Evolutionary conservation across 805 yeast species (phyloP), one percentile per base, ranked within the genome.

Genomic region (Yarrowia divulgata): DNA sequence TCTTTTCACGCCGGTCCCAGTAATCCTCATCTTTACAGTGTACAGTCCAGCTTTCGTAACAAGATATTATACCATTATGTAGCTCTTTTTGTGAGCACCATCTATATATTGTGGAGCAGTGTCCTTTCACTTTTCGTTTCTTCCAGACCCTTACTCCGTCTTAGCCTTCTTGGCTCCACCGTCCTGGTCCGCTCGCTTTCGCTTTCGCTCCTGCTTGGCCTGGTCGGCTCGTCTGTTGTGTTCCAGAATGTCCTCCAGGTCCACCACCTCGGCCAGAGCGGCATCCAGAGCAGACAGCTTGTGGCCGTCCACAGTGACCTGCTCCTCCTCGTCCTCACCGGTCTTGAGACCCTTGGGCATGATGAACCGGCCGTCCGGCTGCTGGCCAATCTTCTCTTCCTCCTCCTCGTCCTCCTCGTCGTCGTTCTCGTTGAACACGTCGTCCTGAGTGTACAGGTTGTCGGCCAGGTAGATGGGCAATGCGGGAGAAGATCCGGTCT

Each of bases 191-290:
- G 42, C 49, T 16, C 68, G 39, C 52, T 62, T 64, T 29, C 19
- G 43, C 69, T 69, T 70, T 70, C 70, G 40, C 49, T 14, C 58
- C 71, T 39, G 32, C 34, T 39, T 39, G 39, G 46, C 42, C 49
- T 81, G 82, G 71, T 83, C 79, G 76, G 86, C 85, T 73, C 85
- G 84, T 58, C 88, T 88, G 77, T 90, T 83, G 71, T 90, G 81
- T 74, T 85, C 83, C 52, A 84, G 81, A 69, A 88, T 80, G 70
- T 87, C 93, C 29, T 86, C 88, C 71, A 90, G 93, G 73, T 88
- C 89, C 69, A 90, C 89, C 73, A 93, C 90, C 81, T 93, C 97
- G 75, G 91, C 84, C 80, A 93, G 85, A 50, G 92, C 92, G 76
- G 85, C 85, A 73, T 90, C 96, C 78, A 90, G 90, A 34, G 82